Base-by-base conservation (phyloP, 805 yeast species). In the Kazachstania psychrophila region DNA sequence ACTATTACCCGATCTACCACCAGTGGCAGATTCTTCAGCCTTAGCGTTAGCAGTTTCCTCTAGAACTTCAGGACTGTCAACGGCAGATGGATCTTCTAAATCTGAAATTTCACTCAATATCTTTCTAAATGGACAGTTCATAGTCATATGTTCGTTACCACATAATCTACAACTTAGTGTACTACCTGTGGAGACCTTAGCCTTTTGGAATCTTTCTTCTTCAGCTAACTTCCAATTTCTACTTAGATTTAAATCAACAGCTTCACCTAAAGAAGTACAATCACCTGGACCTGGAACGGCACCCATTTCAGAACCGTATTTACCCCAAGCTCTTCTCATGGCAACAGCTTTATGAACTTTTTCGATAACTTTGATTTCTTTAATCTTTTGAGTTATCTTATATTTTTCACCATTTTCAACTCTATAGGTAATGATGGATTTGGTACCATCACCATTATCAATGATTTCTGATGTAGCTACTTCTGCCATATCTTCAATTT, bases 81-180 rank as follows among this genome's bases (percentile, higher is more conserved):
- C 42, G 41, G 58, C 45, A 23, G 56, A 51, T 28, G 58, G 55
- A 32, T 60, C 60, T 40, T 59, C 58, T 28, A 60, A 52, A 7
- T 73, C 68, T 24, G 69, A 65, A 26, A 66, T 62, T 36, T 69
- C 68, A 32, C 66, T 84, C 59, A 89, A 69, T 26, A 92, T 82
- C 52, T 81, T 94, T 68, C 83, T 88, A 74, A 76, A 86, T 45
- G 98, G 98, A 82, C 99, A 92, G 67, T 81, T 79, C 61, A 86
- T 68, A 28, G 96, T 83, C 73, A 79, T 84, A 71, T 92, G 99
- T 49, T 77, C 81, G 57, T 95, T 96, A 43, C 82, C 83, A 80
- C 99, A 92, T 38, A 73, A 67, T 74, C 96, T 84, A 75, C 98
- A 92, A 51, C 64, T 66, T 46, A 77, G 62, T 46, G 66, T 65